These are phyloP conservation scores for Piloderma croceum DNA, from an alignment of 768 basidiomycete genomes.

Conservation along the genomic window DNA sequence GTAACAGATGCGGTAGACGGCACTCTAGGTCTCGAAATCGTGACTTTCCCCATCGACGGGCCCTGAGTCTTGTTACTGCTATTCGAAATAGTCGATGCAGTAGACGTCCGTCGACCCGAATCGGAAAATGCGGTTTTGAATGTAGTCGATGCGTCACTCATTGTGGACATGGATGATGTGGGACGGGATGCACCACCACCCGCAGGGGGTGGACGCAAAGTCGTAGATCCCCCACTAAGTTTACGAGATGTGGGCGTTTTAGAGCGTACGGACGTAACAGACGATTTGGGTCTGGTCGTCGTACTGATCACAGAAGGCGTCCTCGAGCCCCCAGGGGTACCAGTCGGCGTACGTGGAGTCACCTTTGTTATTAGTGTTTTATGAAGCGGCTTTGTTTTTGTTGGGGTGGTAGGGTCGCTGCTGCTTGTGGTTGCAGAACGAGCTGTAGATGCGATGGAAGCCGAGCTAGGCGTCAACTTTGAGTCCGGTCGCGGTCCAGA, in stretches of 20 bases:
- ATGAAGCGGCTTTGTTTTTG: too few species aligned
- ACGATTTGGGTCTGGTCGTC: neutral
- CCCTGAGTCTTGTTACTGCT: constrained; percentile 19
- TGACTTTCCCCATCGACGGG: constrained; percentile 4
- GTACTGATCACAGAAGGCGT: too few species aligned
- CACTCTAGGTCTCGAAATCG: constrained; percentile 12
- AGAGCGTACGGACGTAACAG: neutral
- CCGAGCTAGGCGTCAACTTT: constrained; percentile 52
- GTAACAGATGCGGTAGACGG: constrained; percentile 17
- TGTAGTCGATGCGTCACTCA: constrained; percentile 34
- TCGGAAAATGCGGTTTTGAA: constrained; percentile 42
- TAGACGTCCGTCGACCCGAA: constrained; percentile 19
- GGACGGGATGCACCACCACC: constrained; percentile 14
- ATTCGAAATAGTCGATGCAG: constrained; percentile 27
- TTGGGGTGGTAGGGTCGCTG: too few species aligned
- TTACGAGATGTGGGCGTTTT: neutral
- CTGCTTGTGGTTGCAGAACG: too few species aligned
- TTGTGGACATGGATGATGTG: constrained; percentile 20
- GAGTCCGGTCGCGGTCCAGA: constrained; percentile 51
- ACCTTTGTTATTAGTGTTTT: too few species aligned
- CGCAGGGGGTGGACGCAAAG: neutral
- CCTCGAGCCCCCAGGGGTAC: too few species aligned
- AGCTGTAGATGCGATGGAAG: constrained; percentile 6
- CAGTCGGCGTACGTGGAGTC: too few species aligned
- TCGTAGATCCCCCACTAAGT: neutral